Evolutionary conservation across 2,329 filamentous ascomycete genomes (phyloP).

Genomic region (Fusarium irregulare): DNA sequence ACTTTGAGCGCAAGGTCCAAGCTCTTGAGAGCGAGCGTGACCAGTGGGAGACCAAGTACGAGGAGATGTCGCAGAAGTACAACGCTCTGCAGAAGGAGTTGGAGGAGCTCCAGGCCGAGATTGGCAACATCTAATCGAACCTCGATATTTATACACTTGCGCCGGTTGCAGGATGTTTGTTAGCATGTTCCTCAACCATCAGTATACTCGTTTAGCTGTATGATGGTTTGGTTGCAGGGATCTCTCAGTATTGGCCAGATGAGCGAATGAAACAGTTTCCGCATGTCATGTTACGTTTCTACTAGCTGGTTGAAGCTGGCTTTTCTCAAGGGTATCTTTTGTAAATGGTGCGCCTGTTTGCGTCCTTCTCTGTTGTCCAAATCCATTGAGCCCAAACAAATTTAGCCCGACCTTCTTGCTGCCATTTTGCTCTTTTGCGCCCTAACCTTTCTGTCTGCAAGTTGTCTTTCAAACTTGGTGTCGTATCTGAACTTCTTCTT

Average conservation of each 20-base stretch:
- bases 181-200: constrained; percentile 34
- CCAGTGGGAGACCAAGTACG: constrained; percentile 97
- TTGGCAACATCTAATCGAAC: constrained; percentile 84
- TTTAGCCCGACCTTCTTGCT: constrained; percentile 18
- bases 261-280: constrained; percentile 47
- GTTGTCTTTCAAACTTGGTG: constrained; percentile 83
- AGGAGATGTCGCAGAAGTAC: constrained; percentile 96
- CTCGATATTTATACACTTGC: constrained; percentile 29
- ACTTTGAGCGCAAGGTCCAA: constrained; percentile 99
- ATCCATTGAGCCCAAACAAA: constrained; percentile 9
- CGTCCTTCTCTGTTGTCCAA: constrained; percentile 32
- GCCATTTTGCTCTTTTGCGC: constrained; percentile 61
- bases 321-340: constrained; percentile 50
- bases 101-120: constrained; percentile 88
- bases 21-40: constrained; percentile 92
- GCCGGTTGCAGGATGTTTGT: constrained; percentile 39
- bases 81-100: constrained; percentile 85
- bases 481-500: constrained; percentile 96
- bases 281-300: constrained; percentile 50
- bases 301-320: constrained; percentile 47
- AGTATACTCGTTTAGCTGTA: constrained; percentile 33
- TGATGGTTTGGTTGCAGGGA: constrained; percentile 40
- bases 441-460: constrained; percentile 77
- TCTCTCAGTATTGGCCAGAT: constrained; percentile 44
- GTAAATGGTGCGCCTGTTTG: constrained; percentile 37